Base-by-base conservation (phyloP, 495 filamentous ascomycete species). In the Apodospora peruviana region DNA sequence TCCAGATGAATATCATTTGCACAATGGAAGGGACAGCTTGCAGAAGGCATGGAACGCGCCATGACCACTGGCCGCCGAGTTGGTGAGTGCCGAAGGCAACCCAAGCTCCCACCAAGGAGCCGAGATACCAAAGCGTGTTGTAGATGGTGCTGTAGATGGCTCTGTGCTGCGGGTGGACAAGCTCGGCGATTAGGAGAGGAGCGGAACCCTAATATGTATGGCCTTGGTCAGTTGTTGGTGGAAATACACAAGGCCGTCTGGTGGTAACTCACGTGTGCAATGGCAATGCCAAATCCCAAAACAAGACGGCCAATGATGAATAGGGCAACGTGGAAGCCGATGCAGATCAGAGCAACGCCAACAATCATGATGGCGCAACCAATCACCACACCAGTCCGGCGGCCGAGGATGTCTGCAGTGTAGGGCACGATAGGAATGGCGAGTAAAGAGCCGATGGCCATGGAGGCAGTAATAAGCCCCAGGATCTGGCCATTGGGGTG, bases 281-380 rank as follows among this genome's bases (percentile, higher is more conserved):
- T 78, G 12, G 71, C 73, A 20, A 80, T 75, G 8, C 81, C 81
- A 40, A 85, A 81, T 1, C 83, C 84, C 22, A 86, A 67, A 18
- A 85, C 55, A 56, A 83, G 79, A 4, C 82, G 77, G 19, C 79
- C 75, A n/a, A 70, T 75, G 59, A 83, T 74, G 54, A 86, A 83
- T 47, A 73, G 69, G n/a, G 57, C 62, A 18, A 75, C 56, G 47
- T 66, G 73, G 32, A 49, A 60, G 5, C 68, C 71, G 48, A 80
- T 72, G 17, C 79, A 55, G 41, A 59, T 56, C n/a, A 76, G 71
- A 17, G 77, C 79, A 22, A 80, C 46, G 41, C 79, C 64, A 45
- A 81, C 70, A 40, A 79, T 59, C 34, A 70, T 46, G 24, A 67
- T 64, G 25, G 43, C 18, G 24, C 47, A 51, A 36, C 53, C 48